Base-by-base conservation (phyloP, 2,329 filamentous ascomycete genomes). In the Aspergillus terreus region DNA sequence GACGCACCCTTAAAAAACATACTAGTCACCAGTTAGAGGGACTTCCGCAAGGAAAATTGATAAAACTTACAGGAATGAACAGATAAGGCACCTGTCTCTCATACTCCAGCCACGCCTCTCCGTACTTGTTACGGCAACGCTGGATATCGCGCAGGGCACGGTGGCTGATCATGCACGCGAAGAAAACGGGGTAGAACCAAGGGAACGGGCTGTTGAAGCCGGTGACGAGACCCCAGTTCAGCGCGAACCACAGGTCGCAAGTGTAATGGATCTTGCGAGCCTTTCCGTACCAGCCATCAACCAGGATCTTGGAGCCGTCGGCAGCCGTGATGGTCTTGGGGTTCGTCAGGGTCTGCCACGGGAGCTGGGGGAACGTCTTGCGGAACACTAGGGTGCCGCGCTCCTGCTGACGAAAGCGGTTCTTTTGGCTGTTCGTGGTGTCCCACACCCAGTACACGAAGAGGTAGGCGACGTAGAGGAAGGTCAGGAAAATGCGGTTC, bases 371-470 rank as follows among this genome's bases (percentile, higher is more conserved):
- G 76, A 96, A 95, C 2, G 90, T 86, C 62, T 86, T 88, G 63
- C 91, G 87, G 68, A 83, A 77, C 47, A 86, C 72, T 47, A 71
- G 60, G 30, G 84, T 85, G 54, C 90, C 90, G 54, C 86, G 83
- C 74, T 95, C 89, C 72, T 84, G 80, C 58, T 87, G 83, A 50
- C 91, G 85, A 82, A 92, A 96, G 58, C 88, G 85, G 76, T 95
- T 96, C 82, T 96, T 96, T 74, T 96, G 91, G 66, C 84, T 90
- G 76, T 95, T 95, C 73, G 84, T 86, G 41, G 90, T 94, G 67
- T 95, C 91, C 90, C 91, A 96, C 50, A 95, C 79, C 83, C 89
- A 92, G 78, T 96, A 96, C 59, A 87, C 84, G 67, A 88, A 86
- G 44, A 95, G 75, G 68, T 95, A 95, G n/a, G 79, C 78, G 42